Evolutionary conservation across 768 basidiomycete genomes (phyloP), one percentile per base, ranked within the genome.

Genomic region (Kwoniella sp.): DNA sequence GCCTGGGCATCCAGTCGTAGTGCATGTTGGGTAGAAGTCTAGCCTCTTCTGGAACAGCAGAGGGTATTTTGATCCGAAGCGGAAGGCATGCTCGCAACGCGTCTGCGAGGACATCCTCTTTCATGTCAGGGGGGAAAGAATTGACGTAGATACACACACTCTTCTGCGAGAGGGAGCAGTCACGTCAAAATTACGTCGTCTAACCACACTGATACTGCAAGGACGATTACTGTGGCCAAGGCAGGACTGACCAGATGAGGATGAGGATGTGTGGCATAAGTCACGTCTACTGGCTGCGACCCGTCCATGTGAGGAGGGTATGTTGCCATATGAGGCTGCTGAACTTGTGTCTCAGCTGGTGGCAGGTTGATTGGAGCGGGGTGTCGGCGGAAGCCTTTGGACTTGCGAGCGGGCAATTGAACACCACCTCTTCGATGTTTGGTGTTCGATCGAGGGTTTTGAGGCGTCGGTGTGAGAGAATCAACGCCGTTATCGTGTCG

Each of bases 1-100:
- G 28, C 45, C 61, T 67, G 5, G 62, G 58, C 74, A 76, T 76
- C 74, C 74, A 76, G 38, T 71, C 70, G 47, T 76, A 76, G 38
- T 66, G 68, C 31, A 52, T 62, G 52, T 76, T 65, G 3, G 74
- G 74, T 55, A 64, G 60, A 9, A 72, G 55, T 15, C 74, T 26
- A 22, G 51, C 58, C 12, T 65, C 54, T 1, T 53, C 34, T 1
- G 53, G 45, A 13, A 76, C 70, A 22, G 66, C 55, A 12, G 47
- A 41, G 3, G 30, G 37, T 26, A 76, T 60, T 28, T 68, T 67
- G 67, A 76, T 67, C 51, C 63, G 54, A 29, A 73, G 50, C 4
- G 74, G 74, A 17, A 71, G 51, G 48, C 72, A 76, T 2, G 70
- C 72, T n/a, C 51, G 51, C 2, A 76, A 29, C 11, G 69, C 65